These are phyloP conservation scores for Pseudozyma flocculosa DNA, from an alignment of 1,284 basidiomycete species.

Conservation along the genomic window DNA sequence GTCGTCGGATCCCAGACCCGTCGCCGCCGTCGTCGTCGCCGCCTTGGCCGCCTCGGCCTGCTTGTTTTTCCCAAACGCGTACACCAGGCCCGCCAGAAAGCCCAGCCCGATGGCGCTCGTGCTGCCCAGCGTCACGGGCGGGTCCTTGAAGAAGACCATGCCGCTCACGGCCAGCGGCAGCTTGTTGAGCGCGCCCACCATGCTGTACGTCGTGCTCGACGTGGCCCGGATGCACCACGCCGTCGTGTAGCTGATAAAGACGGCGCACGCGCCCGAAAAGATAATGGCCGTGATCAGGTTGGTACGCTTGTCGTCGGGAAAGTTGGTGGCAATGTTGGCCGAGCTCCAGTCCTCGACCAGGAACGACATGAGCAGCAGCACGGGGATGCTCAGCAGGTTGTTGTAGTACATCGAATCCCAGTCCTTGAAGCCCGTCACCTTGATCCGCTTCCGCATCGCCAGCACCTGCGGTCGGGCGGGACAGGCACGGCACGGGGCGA, in stretches of 20 bases:
- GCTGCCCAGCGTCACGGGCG: conserved; percentile 73
- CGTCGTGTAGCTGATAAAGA: conserved; percentile 96
- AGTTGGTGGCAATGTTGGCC: conserved; percentile 77
- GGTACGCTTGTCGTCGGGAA: conserved; percentile 79
- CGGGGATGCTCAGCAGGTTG: conserved; percentile 91
- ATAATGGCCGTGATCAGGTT: conserved; percentile 83
- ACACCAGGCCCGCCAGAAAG: conserved; percentile 72
- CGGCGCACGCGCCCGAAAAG: conserved; percentile 94
- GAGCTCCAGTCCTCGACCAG: conserved; percentile 86
- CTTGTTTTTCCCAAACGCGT: conserved; percentile 55
- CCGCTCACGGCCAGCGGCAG: conserved; percentile 75
- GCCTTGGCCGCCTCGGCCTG: conserved; percentile 48
- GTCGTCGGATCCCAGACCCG: conserved; percentile 6
- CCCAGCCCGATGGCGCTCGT: conserved; percentile 84
- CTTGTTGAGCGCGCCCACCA: conserved; percentile 99
- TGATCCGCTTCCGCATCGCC: conserved; percentile 95
- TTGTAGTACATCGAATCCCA: conserved; percentile 99
- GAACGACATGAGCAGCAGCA: conserved; percentile 79
- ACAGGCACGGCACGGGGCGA: neutral
- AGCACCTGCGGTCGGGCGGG: conserved; percentile 67
- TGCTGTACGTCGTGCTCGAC: conserved; percentile 96
- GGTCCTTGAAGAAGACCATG: conserved; percentile 68
- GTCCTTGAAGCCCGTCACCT: conserved; percentile 95
- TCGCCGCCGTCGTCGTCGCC: conserved; percentile 27
- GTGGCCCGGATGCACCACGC: conserved; percentile 98